Conservation (phyloP, 176 grass and related monocot species). For the Chrysopogon serrulatus region DNA sequence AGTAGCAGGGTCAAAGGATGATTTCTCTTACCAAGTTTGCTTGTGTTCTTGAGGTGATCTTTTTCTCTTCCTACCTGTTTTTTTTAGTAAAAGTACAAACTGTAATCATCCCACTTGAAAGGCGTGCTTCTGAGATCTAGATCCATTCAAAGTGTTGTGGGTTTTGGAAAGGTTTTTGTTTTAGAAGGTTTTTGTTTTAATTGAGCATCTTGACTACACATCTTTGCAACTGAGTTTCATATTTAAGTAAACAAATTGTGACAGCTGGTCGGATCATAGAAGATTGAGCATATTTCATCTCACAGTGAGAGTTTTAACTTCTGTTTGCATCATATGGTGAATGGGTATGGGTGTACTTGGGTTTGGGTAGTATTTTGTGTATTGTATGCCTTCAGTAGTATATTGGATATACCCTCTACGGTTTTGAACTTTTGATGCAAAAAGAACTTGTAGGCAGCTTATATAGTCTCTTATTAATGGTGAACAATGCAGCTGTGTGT, state of each 20-base stretch:
- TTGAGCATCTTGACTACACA: neutral
- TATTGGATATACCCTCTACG: neutral
- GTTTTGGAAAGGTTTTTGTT: neutral
- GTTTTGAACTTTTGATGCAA: neutral
- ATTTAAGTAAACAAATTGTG: neutral
- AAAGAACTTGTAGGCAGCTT: neutral
- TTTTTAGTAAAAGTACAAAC: neutral
- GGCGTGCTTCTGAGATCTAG: neutral
- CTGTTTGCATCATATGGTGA: neutral
- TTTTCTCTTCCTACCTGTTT: neutral
- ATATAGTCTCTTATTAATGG: neutral
- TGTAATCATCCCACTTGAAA: neutral
- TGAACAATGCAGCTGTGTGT: neutral
- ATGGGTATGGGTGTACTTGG: too few species aligned
- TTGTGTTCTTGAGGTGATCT: slow-evolving; percentile 57
- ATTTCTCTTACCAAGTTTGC: slow-evolving; percentile 42
- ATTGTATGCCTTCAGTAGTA: neutral
- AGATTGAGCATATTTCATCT: neutral
- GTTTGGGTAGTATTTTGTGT: too few species aligned
- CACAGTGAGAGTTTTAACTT: neutral
- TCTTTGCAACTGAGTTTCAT: neutral
- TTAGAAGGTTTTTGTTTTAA: neutral
- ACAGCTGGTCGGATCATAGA: neutral
- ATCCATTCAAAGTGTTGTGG: neutral
- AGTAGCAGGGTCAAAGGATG: slow-evolving; percentile 16